These are phyloP conservation scores for Penicillium angulare DNA, from an alignment of 495 filamentous ascomycete species.

Conservation along the genomic window DNA sequence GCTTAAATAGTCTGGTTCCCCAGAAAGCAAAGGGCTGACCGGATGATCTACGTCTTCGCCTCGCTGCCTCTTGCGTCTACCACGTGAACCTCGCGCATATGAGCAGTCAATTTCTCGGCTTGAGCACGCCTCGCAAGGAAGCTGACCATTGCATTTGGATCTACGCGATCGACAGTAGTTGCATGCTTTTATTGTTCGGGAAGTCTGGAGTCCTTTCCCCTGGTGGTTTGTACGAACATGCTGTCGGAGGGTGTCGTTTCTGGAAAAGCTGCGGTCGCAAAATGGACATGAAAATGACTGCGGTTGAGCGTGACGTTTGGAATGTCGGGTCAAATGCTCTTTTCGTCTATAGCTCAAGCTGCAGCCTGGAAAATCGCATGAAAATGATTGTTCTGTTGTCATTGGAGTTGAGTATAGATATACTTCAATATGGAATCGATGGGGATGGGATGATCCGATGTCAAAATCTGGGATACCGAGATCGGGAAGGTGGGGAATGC, in stretches of 20 bases:
- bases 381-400: background rate
- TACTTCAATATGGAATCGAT: too few relatives aligned
- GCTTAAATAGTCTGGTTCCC: background rate
- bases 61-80: too few relatives aligned
- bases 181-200: constrained; percentile 5
- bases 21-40: background rate
- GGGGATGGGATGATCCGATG: background rate
- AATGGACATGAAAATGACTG: constrained; percentile 1
- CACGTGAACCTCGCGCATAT: background rate
- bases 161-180: constrained; percentile 4
- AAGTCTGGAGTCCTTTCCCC: background rate
- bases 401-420: too few relatives aligned
- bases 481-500: background rate
- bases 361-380: constrained; percentile 3
- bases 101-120: constrained; percentile 1
- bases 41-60: background rate
- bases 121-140: constrained; percentile 3
- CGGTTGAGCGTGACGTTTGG: background rate
- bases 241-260: constrained; percentile 1
- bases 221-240: constrained; percentile 1
- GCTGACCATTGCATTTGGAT: constrained; percentile 9
- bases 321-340: constrained; percentile 6
- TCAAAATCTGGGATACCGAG: background rate
- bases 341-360: constrained; percentile 5
- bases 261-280: background rate